These are phyloP conservation scores for Boletus subparvulus DNA, from an alignment of 768 basidiomycete species.

Conservation along the genomic window DNA sequence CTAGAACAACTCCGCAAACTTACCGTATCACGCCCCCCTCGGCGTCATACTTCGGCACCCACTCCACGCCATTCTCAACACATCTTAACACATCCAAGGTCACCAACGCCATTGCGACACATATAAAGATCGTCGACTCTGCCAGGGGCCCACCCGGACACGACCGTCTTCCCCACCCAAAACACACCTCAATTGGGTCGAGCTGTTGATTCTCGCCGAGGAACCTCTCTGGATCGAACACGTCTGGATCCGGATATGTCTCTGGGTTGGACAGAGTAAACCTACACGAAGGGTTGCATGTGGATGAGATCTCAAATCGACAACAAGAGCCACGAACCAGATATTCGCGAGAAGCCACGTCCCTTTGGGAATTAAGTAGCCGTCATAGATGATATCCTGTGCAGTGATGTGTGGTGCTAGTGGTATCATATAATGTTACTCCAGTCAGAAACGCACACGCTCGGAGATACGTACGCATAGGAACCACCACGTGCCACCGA, in stretches of 20 bases:
- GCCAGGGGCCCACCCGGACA: constrained; percentile 8
- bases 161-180: constrained; percentile 12
- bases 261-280: neutral
- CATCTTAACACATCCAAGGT: constrained; percentile 7
- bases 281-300: neutral
- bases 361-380: constrained; percentile 23
- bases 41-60: neutral
- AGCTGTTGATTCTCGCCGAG: constrained; percentile 1
- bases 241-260: constrained; percentile 1
- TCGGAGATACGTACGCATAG: neutral
- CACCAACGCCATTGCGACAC: constrained; percentile 2
- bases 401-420: constrained; percentile 4
- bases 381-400: constrained; percentile 20
- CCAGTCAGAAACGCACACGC: neutral
- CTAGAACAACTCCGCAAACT: too few relatives aligned
- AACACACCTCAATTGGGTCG: constrained; percentile 9
- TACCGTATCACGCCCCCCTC: neutral
- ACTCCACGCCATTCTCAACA: neutral
- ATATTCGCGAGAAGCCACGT: neutral
- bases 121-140: constrained; percentile 7
- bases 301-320: neutral
- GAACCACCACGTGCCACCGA: neutral
- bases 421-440: neutral
- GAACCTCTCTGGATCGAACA: constrained; percentile 13
- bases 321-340: constrained; percentile 1